phyloP scores from a whole-genome alignment of 2,329 filamentous ascomycete species.

The Talaromyces islandicus region DNA sequence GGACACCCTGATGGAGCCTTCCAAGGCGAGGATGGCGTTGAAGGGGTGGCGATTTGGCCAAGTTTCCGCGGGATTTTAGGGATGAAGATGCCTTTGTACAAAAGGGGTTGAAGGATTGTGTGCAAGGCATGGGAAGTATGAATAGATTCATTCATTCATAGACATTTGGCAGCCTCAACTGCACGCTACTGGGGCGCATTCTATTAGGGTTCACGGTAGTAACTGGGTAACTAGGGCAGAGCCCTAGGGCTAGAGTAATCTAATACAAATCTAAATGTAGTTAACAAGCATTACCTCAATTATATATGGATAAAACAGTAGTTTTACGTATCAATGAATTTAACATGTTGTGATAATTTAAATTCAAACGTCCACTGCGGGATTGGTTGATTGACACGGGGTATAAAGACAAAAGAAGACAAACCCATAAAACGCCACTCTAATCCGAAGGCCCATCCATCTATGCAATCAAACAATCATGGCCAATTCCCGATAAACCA shows the following conservation, averaged over 20 bases:
- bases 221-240: neutral
- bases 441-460: neutral
- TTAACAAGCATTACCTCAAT: too few species aligned
- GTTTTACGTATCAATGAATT: too few species aligned
- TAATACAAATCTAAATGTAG: too few species aligned
- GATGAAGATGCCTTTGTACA: neutral
- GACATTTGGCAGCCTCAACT: neutral
- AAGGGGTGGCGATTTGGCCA: neutral
- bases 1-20: neutral
- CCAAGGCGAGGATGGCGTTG: neutral
- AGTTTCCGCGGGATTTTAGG: neutral
- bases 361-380: neutral
- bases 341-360: neutral
- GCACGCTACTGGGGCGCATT: neutral
- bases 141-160: neutral
- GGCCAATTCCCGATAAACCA: slow-evolving; percentile 4
- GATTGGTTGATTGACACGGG: neutral
- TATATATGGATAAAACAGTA: too few species aligned
- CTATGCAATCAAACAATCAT: slow-evolving; percentile 5
- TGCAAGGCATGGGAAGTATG: neutral
- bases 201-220: neutral
- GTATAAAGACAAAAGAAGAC: neutral
- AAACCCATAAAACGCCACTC: neutral
- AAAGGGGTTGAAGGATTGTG: neutral
- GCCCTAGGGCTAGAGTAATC: neutral